phyloP scores from a whole-genome alignment of 2,329 filamentous ascomycete genomes.

The Fusarium xyrophilum region DNA sequence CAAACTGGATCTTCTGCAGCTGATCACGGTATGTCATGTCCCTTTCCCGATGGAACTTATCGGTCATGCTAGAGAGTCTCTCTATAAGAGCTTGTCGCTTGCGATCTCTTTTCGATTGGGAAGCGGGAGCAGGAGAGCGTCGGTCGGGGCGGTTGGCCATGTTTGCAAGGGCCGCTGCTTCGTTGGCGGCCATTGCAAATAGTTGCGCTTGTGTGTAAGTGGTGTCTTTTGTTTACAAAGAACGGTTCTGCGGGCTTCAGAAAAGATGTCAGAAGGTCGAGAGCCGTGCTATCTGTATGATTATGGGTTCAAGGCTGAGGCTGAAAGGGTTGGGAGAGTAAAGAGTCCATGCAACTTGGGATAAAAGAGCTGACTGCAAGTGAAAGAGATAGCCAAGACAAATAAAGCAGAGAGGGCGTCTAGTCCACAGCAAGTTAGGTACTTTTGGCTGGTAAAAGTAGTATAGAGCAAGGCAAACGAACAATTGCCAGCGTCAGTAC shows the following conservation, averaged over 20 bases:
- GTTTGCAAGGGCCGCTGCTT: constrained; percentile 45
- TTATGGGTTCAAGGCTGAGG: constrained; percentile 1
- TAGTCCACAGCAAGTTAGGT: not conserved
- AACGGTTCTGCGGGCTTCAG: not conserved
- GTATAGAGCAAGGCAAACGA: not conserved
- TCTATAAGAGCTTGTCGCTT: constrained; percentile 83
- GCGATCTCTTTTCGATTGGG: constrained; percentile 87
- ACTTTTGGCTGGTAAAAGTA: not conserved
- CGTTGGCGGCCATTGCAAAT: constrained; percentile 50
- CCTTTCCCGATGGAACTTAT: constrained; percentile 79
- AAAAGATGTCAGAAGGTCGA: not conserved
- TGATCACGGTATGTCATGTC: constrained; percentile 88
- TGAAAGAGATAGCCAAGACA: not conserved
- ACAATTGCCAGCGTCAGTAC: not conserved
- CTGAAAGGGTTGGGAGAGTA: constrained; percentile 19
- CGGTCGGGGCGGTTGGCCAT: constrained; percentile 47
- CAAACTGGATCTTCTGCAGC: constrained; percentile 88
- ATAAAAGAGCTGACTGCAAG: constrained; percentile 16
- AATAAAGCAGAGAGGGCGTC: not conserved
- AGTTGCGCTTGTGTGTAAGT: not conserved
- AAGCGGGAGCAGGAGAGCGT: constrained; percentile 48
- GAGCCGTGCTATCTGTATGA: constrained; percentile 6
- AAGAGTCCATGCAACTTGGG: constrained; percentile 16
- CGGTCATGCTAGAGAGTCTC: constrained; percentile 75
- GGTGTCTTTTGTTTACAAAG: not conserved